Conservation (phyloP, 768 basidiomycete genomes). For the Ramaria sp. region DNA sequence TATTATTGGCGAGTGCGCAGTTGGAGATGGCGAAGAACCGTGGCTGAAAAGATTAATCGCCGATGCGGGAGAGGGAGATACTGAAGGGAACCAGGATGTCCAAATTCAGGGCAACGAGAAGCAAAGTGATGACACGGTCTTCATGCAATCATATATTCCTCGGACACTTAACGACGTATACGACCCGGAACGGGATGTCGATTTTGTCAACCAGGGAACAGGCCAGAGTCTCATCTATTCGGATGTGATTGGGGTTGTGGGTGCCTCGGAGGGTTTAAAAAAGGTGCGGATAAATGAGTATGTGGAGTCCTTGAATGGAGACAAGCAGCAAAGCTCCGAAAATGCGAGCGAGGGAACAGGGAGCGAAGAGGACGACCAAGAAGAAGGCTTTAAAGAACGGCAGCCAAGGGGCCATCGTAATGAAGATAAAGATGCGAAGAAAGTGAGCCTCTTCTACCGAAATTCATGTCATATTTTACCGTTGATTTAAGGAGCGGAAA, state of each 20-base stretch:
- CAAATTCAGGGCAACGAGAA: constrained; percentile 13
- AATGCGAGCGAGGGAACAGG: constrained; percentile 21
- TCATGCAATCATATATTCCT: constrained; percentile 87
- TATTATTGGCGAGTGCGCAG: constrained; percentile 47
- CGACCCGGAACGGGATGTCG: constrained; percentile 90
- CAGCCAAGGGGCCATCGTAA: constrained; percentile 79
- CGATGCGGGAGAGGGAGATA: constrained; percentile 14
- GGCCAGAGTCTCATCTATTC: constrained; percentile 75
- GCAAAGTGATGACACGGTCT: constrained; percentile 78
- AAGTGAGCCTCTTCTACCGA: constrained; percentile 34
- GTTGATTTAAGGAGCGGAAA: constrained; percentile 66
- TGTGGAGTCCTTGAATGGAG: constrained; percentile 25
- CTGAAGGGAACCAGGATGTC: constrained; percentile 12
- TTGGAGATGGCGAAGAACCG: constrained; percentile 24
- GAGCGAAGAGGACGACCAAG: background rate
- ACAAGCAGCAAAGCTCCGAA: constrained; percentile 24
- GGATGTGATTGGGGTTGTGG: constrained; percentile 73
- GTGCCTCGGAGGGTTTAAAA: constrained; percentile 15
- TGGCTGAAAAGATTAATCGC: constrained; percentile 35
- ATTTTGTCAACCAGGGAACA: constrained; percentile 57
- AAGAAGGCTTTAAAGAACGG: constrained; percentile 35
- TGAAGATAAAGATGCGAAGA: constrained; percentile 87
- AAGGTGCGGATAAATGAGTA: constrained; percentile 15
- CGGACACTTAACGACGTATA: constrained; percentile 85
- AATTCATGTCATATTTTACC: constrained; percentile 11